Evolutionary conservation across 2,329 filamentous ascomycete genomes (phyloP).

Genomic region (Blastomyces gilchristii): DNA sequence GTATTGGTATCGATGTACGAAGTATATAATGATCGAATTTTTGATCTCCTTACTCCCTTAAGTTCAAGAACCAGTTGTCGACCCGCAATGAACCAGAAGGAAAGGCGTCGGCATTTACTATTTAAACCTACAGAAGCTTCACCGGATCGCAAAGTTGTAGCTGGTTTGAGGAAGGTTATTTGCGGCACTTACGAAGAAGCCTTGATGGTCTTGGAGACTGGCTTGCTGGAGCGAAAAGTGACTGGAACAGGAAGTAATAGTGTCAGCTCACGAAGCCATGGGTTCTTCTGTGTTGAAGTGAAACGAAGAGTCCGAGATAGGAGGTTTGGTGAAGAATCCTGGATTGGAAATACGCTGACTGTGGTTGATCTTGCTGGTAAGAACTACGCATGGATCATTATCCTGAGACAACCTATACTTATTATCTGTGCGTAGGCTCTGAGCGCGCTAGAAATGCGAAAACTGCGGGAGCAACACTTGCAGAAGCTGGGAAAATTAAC

Average conservation of each 20-base stretch:
- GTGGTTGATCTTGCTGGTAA: constrained; percentile 81
- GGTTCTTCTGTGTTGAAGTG: constrained; percentile 91
- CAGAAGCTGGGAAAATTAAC: constrained; percentile 96
- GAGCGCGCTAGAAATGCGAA: constrained; percentile 89
- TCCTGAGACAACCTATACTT: not conserved
- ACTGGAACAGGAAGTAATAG: constrained; percentile 90
- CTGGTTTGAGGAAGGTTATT: constrained; percentile 80
- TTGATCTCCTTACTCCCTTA: constrained; percentile 64
- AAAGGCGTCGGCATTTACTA: constrained; percentile 67
- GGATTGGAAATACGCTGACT: constrained; percentile 69
- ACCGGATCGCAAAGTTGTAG: constrained; percentile 86
- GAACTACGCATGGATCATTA: not conserved
- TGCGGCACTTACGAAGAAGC: constrained; percentile 76
- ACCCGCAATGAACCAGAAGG: constrained; percentile 42
- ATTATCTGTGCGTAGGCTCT: constrained; percentile 43
- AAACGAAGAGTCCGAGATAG: constrained; percentile 59
- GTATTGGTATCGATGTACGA: constrained; percentile 97
- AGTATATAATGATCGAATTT: constrained; percentile 97
- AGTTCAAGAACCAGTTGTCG: constrained; percentile 31
- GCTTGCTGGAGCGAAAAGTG: constrained; percentile 74
- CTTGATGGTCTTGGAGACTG: constrained; percentile 79
- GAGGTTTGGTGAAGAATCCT: constrained; percentile 47
- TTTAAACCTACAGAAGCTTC: constrained; percentile 89
- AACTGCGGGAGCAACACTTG: constrained; percentile 82
- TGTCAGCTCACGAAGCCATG: constrained; percentile 82